Evolutionary conservation across 2,329 filamentous ascomycete species (phyloP), one percentile per base, ranked within the genome.

Genomic region (Curvularia spicifera): DNA sequence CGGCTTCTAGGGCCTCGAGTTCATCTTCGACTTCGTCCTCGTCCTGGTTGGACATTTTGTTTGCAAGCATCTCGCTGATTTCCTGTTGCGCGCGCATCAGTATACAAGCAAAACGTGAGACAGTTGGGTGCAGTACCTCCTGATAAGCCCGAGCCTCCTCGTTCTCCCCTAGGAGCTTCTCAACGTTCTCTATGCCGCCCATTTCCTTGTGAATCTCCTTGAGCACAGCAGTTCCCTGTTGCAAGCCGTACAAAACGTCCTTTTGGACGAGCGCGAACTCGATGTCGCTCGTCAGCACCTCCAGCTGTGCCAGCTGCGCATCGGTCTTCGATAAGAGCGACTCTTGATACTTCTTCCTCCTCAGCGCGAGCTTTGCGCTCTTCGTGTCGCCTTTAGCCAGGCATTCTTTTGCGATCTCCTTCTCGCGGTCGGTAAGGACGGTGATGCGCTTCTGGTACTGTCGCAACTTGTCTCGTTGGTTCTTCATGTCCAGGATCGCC

Each of bases 1-100:
- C 87, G 40, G 82, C 82, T 76, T 93, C 90, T 64, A 99, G 83
- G 1, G 88, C 89, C 54, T 91, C 91, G 51, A 99, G 82, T 79
- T 99, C 95, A 72, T 97, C 93, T 75, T 99, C 95, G 33, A 99
- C 95, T 72, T 97, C 95, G 72, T 98, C 94, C 77, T 99, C 95
- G 78, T 99, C 95, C 71, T 96, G 90, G 72, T 93, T 95, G 13
- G 93, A 91, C 81, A 99, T 93, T 68, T 89, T 87, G 12, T 91
- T 91, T 33, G 89, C 91, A 2, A 99, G 86, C 85, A 97, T 91
- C 49, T 96, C 91, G 78, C 89, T 95, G 68, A 99, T 86, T 81
- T 99, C 94, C 91, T 96, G 71, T 66, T 40, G 26, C 20, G 20
- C 37, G n/a, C 15, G 33, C 22, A 54, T 66, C 18, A 66, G 56